These are phyloP conservation scores for Suillus cothurnatus DNA, from an alignment of 768 basidiomycete genomes.

Conservation along the genomic window DNA sequence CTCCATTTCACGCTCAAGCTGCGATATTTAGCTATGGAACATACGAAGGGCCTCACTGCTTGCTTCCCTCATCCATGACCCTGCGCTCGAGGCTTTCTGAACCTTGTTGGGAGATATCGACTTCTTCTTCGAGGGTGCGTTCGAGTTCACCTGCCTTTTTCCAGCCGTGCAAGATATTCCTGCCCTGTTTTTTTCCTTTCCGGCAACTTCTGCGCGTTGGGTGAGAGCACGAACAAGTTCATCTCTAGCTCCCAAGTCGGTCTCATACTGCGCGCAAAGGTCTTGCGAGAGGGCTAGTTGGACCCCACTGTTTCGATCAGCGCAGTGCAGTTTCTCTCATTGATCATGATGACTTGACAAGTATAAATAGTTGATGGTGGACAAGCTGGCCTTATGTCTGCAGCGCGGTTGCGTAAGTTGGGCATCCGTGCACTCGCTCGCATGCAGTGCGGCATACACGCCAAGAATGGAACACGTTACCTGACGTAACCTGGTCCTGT, in stretches of 20 bases:
- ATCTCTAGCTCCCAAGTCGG: constrained; percentile 73
- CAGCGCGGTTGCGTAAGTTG: too few species aligned
- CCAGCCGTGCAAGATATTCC: constrained; percentile 56
- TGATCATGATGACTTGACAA: too few species aligned
- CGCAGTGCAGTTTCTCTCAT: too few species aligned
- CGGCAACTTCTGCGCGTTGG: constrained; percentile 52
- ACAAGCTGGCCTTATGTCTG: too few species aligned
- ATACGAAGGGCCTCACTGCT: constrained; percentile 77
- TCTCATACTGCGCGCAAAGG: constrained; percentile 73
- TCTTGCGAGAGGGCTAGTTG: constrained; percentile 77
- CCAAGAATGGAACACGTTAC: not conserved
- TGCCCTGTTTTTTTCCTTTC: constrained; percentile 68
- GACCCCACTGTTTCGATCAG: too few species aligned
- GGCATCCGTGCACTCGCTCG: too few species aligned
- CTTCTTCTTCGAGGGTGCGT: constrained; percentile 77
- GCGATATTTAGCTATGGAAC: constrained; percentile 77
- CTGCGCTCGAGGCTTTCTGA: constrained; percentile 82
- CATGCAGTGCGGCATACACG: not conserved
- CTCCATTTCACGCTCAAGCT: constrained; percentile 67
- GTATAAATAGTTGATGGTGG: too few species aligned
- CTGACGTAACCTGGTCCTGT: not conserved
- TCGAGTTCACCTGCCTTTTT: constrained; percentile 79
- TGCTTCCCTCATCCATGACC: constrained; percentile 82
- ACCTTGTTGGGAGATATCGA: constrained; percentile 80
- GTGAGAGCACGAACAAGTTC: constrained; percentile 66